Evolutionary conservation across 2,329 filamentous ascomycete genomes (phyloP).

Genomic region (Seiridium cupressi): DNA sequence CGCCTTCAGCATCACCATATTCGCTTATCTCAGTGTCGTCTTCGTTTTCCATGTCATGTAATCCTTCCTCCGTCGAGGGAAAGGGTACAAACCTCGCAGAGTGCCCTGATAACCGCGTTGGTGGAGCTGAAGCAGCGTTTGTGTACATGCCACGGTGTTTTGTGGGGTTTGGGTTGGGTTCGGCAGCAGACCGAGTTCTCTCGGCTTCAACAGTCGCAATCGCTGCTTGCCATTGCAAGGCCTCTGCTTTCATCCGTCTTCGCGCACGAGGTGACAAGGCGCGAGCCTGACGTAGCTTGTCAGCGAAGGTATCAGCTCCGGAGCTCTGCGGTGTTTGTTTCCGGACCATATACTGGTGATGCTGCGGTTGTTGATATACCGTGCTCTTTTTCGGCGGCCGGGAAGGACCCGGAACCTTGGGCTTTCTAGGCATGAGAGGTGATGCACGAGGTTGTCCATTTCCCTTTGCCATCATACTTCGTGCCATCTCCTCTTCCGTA

Average conservation of each 20-base stretch:
- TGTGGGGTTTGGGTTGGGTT: slow-evolving; percentile 2
- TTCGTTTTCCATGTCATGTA: not conserved
- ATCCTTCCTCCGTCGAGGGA: not conserved
- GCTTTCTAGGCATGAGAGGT: not conserved
- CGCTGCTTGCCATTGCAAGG: slow-evolving; percentile 26
- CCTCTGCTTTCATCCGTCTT: slow-evolving; percentile 21
- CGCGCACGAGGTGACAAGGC: slow-evolving; percentile 21
- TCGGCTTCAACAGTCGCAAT: slow-evolving; percentile 26
- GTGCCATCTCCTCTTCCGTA: slow-evolving; percentile 17
- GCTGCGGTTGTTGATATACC: not conserved
- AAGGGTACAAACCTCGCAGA: not conserved
- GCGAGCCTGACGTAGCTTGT: slow-evolving; percentile 20
- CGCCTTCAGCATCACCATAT: slow-evolving; percentile 13
- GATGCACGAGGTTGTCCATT: slow-evolving; percentile 8
- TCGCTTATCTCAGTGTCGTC: slow-evolving; percentile 15
- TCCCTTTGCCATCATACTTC: slow-evolving; percentile 13
- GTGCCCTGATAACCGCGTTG: not conserved
- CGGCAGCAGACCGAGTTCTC: not conserved
- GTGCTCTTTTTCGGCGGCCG: not conserved
- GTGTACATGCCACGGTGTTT: not conserved
- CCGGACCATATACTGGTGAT: not conserved
- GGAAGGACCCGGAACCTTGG: not conserved
- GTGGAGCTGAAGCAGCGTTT: not conserved
- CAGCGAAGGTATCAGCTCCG: slow-evolving; percentile 17
- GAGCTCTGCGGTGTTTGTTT: slow-evolving; percentile 10